Conservation (phyloP, 2,329 filamentous ascomycete species). For the Trematosphaeria pertusa region DNA sequence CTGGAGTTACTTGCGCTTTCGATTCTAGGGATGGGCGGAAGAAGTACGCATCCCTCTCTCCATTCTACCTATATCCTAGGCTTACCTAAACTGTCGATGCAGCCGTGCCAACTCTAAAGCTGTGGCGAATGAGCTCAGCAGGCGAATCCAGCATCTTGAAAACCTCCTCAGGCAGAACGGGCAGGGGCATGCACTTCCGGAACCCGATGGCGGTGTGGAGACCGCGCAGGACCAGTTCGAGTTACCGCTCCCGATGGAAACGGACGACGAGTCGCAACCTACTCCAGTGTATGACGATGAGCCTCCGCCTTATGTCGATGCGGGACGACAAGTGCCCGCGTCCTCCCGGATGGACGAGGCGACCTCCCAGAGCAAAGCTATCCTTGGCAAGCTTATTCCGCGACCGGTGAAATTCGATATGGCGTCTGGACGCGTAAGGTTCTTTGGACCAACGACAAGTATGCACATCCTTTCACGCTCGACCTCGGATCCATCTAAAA, state of each 20-base stretch:
- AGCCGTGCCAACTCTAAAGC: slow-evolving; percentile 20
- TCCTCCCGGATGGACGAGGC: slow-evolving; percentile 14
- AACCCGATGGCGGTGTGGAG: neutral
- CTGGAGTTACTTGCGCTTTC: slow-evolving; percentile 57
- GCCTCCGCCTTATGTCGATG: slow-evolving; percentile 17
- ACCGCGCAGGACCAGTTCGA: neutral
- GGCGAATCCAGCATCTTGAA: slow-evolving; percentile 17
- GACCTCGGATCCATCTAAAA: slow-evolving; percentile 24
- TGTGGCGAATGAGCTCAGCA: slow-evolving; percentile 19
- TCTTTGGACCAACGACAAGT: slow-evolving; percentile 60
- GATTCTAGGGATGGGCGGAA: slow-evolving; percentile 61
- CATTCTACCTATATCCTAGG: neutral
- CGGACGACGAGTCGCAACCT: slow-evolving; percentile 14
- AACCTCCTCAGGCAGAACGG: slow-evolving; percentile 12
- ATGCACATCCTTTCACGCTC: slow-evolving; percentile 55
- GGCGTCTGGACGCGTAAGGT: slow-evolving; percentile 54
- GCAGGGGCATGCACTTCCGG: slow-evolving; percentile 7
- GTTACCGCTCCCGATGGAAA: slow-evolving; percentile 9
- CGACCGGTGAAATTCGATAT: slow-evolving; percentile 58
- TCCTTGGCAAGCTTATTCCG: slow-evolving; percentile 54
- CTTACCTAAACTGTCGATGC: neutral
- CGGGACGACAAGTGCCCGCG: neutral
- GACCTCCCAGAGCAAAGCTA: slow-evolving; percentile 41
- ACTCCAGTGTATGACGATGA: slow-evolving; percentile 11
- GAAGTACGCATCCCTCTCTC: slow-evolving; percentile 45